phyloP scores from a whole-genome alignment of 768 basidiomycete genomes.

The Naganishia vaughanmartiniae region DNA sequence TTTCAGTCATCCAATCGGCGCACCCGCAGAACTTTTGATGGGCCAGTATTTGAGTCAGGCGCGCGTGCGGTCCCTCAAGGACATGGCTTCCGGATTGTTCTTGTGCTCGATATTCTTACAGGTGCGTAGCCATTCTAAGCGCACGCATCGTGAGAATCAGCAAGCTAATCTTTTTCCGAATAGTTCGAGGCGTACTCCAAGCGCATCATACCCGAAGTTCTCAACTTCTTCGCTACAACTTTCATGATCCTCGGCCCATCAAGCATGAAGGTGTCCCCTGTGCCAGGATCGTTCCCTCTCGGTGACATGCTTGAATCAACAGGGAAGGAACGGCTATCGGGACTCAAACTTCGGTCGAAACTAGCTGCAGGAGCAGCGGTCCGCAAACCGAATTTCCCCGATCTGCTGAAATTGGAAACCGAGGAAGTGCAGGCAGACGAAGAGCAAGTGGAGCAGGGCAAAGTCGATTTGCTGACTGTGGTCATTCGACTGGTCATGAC shows the following conservation, averaged over 20 bases:
- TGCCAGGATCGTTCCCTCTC: constrained; percentile 70
- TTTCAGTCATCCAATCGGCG: constrained; percentile 81
- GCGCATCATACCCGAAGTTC: constrained; percentile 80
- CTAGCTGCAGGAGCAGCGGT: constrained; percentile 34
- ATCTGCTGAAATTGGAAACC: constrained; percentile 13
- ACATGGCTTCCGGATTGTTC: constrained; percentile 83
- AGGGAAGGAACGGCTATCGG: constrained; percentile 47
- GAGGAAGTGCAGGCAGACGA: constrained; percentile 6
- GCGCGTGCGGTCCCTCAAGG: constrained; percentile 69
- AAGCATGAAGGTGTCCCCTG: constrained; percentile 54
- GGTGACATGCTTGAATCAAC: constrained; percentile 58
- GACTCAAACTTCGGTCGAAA: constrained; percentile 55
- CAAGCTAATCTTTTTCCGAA: not conserved
- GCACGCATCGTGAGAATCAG: not conserved
- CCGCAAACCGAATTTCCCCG: constrained; percentile 36
- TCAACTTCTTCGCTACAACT: constrained; percentile 74
- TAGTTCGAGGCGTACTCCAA: constrained; percentile 84
- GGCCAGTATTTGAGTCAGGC: constrained; percentile 84
- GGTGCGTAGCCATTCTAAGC: constrained; percentile 38
- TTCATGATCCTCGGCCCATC: constrained; percentile 70
- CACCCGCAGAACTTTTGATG: constrained; percentile 81
- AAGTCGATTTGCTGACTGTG: constrained; percentile 68
- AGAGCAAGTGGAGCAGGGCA: constrained; percentile 57
- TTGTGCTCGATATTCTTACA: constrained; percentile 70
- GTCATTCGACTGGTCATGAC: constrained; percentile 68